Evolutionary conservation across 306 rosid genomes (phyloP), one percentile per base, ranked within the genome.

Genomic region (Quercus suber): DNA sequence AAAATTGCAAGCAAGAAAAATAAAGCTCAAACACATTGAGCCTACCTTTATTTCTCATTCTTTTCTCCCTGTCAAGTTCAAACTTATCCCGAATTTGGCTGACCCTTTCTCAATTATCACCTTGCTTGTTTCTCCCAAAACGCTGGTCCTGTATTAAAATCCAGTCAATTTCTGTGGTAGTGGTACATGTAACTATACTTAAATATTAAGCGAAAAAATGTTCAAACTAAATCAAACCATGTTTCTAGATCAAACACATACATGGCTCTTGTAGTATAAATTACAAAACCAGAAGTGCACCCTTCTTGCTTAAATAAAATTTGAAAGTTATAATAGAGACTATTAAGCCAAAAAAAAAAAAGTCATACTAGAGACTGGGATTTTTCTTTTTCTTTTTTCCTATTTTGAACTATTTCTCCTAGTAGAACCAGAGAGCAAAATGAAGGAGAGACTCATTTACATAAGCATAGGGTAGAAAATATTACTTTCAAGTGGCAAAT

Each of bases 11-110:
- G 76, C 45, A 61, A 28, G 41, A 67, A 37, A 17, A 57, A 31
- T 23, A 78, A 1, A 59, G 25, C 60, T 55, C 23, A 18, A 60
- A 77, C 35, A 85, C 61, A 60, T 75, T 75, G 55, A 55, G 84
- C 92, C 79, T 80, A 94, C 97, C 99, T 91, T 89, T 94, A 60
- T 94, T 97, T 73, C 79, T 87, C 97, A 91, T 91, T 88, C 97
- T 91, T 86, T 75, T 89, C 86, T 94, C 97, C 76, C 99, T 85
- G 82, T 92, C 99, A 73, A 88, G 91, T 86, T 94, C 99, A 82
- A 94, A 94, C 81, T 92, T 92, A 83, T 94, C 97, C 75, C 92
- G 89, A 78, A 94, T 87, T 27, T 85, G 91, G 90, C 55, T 86
- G 76, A 85, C 97, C 79, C 83, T 91, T 74, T 93, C 94, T 93